Base-by-base conservation (phyloP, 345 rosid species). In the Aquilaria malaccensis region DNA sequence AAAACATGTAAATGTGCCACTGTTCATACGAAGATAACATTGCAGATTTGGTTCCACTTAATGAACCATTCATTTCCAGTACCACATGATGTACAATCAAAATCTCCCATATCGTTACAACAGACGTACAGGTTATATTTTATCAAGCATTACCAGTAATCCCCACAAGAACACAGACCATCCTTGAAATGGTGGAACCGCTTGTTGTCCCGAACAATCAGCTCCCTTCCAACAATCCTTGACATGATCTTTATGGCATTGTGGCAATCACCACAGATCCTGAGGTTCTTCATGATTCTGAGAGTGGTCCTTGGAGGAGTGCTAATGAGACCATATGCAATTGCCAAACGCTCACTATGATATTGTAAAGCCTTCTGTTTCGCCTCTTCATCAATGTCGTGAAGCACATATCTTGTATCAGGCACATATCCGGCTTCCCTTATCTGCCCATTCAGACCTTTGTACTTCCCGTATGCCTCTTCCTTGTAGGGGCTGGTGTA, bases 221-320 rank as follows among this genome's bases (percentile, higher is more conserved):
- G 76, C 70, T 84, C 87, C 72, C 85, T 78, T 45, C 83, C 87
- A 58, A 84, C 87, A 49, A 81, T 77, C 71, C 63, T 77, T 0
- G 86, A 84, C 89, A 84, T 84, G 59, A 81, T 79, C 56, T 84
- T 84, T 33, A 81, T 79, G 0, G 84, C 86, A 58, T 81, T 81
- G 70, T 84, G 86, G 61, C 89, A 84, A 59, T 81, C 86, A 3
- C 89, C 86, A 0, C 89, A 84, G 10, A 84, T 84, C n/a, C 89
- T 74, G 33, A 84, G 81, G 52, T 81, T 84, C 79, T 79, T 81
- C 65, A 84, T 84, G 65, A 84, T 76, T 77, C 86, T 73, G 41
- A 84, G 78, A 29, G 85, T 69, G 9, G 70, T 83, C 70, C 87
- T 80, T 45, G 87, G 71, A 0, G 83, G 90, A 4, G 85, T 84